Conservation (phyloP, 768 basidiomycete genomes). For the Amanita muscaria region DNA sequence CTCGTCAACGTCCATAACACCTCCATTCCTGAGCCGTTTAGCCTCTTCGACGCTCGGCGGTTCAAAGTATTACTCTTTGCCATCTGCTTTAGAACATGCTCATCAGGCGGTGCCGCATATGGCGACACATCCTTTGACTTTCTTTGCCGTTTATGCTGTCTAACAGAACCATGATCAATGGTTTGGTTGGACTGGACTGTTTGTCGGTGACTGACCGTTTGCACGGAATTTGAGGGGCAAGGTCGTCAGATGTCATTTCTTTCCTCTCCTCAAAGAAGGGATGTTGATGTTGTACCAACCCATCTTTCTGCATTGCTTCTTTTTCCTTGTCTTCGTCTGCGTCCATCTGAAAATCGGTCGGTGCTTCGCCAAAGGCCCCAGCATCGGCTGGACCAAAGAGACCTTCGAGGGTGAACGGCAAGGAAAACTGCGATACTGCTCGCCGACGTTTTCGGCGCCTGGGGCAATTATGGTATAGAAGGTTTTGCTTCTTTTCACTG, state of each 20-base stretch:
- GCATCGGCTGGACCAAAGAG: constrained; percentile 76
- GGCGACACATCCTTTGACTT: constrained; percentile 44
- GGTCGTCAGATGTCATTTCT: constrained; percentile 30
- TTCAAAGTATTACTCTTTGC: constrained; percentile 51
- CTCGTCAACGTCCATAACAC: too few species aligned
- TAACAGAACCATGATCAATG: constrained; percentile 14
- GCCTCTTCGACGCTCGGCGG: constrained; percentile 49
- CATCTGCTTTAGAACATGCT: constrained; percentile 37
- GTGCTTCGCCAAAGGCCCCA: constrained; percentile 57
- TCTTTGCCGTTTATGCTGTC: constrained; percentile 53
- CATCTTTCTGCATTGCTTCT: constrained; percentile 35
- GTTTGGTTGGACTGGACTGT: neutral
- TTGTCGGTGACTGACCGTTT: constrained; percentile 26
- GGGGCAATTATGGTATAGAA: constrained; percentile 39
- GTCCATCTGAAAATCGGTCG: constrained; percentile 36
- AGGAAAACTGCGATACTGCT: constrained; percentile 60
- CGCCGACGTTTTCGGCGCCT: constrained; percentile 78
- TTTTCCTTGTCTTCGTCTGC: constrained; percentile 19
- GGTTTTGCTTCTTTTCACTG: constrained; percentile 18
- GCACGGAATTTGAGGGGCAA: constrained; percentile 22
- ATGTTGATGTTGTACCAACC: constrained; percentile 17
- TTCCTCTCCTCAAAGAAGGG: constrained; percentile 16
- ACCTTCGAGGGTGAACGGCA: constrained; percentile 74
- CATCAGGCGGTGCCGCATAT: constrained; percentile 43
- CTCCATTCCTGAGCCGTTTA: constrained; percentile 62